Evolutionary conservation across 352 stramenopile species (phyloP), one percentile per base, ranked within the genome.

Genomic region (Phytophthora macrochlamydospora): DNA sequence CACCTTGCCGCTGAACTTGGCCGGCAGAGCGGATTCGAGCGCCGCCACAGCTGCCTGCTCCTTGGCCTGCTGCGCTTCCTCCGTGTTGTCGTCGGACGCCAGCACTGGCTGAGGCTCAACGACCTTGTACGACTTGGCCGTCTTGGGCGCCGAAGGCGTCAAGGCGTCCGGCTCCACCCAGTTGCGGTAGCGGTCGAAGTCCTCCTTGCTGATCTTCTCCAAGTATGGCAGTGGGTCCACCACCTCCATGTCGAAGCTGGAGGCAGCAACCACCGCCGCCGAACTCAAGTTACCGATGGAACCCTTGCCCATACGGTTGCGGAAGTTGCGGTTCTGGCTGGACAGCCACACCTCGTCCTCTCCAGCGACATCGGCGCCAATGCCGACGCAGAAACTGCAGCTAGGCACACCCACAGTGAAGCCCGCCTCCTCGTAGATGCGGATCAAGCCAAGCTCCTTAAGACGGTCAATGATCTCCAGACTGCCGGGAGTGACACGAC

Each of bases 281-380:
- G 84, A 93, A 35, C 68, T 80, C 45, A 94, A 58, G 68, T 94
- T 91, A 9, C 82, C 86, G 38, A 94, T 92, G 7, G 80, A 89
- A n/a, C 86, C 86, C 56, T 79, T 88, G 61, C 86, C 86, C 86
- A 94, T 94, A 42, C 86, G 86, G 69, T 94, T 94, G 60, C 81
- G 84, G 66, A 92, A 94, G 78, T 94, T 94, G 52, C 86, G 84
- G 79, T 94, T 94, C 71, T 94, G 86, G 44, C 79, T 91, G 28
- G 76, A 89, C 28, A 94, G 79, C 86, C 86, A 94, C 54, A 94
- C 86, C 38, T 94, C 86, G 58, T 65, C 71, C 46, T 91, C 84
- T 0, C 70, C 83, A 9, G 86, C 86, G 0, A 94, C 86, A 56
- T 94, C 86, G 11, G 86, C 86, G 31, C 81, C 86, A 61, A 94